phyloP scores from a whole-genome alignment of 352 stramenopile species.

The Thraustochytrium striatum region DNA sequence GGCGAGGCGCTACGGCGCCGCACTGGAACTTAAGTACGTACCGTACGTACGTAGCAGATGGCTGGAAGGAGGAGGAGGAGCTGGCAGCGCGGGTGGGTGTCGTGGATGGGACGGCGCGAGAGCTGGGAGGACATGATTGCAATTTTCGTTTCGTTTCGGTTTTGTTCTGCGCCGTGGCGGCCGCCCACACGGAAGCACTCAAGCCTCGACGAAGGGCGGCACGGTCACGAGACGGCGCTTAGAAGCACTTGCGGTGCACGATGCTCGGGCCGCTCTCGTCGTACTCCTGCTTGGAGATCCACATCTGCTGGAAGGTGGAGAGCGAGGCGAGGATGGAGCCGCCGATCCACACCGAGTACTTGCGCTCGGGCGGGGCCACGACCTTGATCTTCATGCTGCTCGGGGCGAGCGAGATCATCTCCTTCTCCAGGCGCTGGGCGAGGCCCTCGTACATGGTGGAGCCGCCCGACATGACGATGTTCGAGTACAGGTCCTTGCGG shows the following conservation, averaged over 20 bases:
- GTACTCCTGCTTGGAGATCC: constrained; percentile 95
- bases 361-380: constrained; percentile 79
- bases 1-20: too few relatives aligned
- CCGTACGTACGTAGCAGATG: too few relatives aligned
- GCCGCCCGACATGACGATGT: constrained; percentile 92
- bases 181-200: neutral
- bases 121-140: too few relatives aligned
- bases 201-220: neutral
- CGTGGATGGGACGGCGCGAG: too few relatives aligned
- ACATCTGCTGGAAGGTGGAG: constrained; percentile 97
- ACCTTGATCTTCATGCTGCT: constrained; percentile 95
- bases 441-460: constrained; percentile 93
- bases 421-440: constrained; percentile 84
- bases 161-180: too few relatives aligned
- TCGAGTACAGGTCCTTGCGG: constrained; percentile 87
- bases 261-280: constrained; percentile 92
- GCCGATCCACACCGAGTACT: constrained; percentile 97
- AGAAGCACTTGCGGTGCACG: constrained; percentile 92
- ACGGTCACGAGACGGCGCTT: constrained; percentile 52
- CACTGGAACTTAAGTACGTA: too few relatives aligned
- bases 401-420: constrained; percentile 79
- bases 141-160: too few relatives aligned
- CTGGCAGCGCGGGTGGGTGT: too few relatives aligned
- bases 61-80: too few relatives aligned
- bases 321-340: constrained; percentile 91